Conservation (phyloP, 2,329 filamentous ascomycete species). For the Phialophora verrucosa region DNA sequence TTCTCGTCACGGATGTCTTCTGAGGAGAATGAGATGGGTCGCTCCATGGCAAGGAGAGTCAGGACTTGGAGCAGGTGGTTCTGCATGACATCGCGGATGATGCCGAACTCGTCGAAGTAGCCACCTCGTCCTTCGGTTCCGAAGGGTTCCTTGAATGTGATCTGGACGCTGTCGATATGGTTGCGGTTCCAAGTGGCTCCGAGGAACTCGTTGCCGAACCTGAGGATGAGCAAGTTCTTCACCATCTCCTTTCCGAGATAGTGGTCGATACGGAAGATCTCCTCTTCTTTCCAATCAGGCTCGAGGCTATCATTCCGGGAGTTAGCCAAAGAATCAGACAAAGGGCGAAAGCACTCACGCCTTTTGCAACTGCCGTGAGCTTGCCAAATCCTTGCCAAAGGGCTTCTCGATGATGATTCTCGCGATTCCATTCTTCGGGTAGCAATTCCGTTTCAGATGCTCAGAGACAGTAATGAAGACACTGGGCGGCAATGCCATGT, state of each 20-base stretch:
- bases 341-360: conserved; percentile 53
- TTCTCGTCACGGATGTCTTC: conserved; percentile 99
- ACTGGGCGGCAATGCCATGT: conserved; percentile 97
- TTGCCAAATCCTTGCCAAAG: conserved; percentile 94
- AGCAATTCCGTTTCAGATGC: conserved; percentile 96
- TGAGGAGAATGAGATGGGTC: conserved; percentile 95
- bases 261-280: conserved; percentile 99
- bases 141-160: conserved; percentile 99
- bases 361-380: conserved; percentile 91
- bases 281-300: conserved; percentile 98
- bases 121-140: conserved; percentile 96
- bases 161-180: conserved; percentile 99
- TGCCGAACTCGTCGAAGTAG: conserved; percentile 99
- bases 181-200: conserved; percentile 98
- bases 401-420: conserved; percentile 99
- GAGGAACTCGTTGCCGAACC: conserved; percentile 98
- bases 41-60: conserved; percentile 96
- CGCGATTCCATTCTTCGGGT: conserved; percentile 86
- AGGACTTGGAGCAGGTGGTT: conserved; percentile 97
- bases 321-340: conserved; percentile 13
- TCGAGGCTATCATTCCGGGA: conserved; percentile 60
- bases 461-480: conserved; percentile 98
- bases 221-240: conserved; percentile 97
- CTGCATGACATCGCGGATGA: conserved; percentile 99
- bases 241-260: conserved; percentile 99